Evolutionary conservation across 192 early-diverging fungal genomes (phyloP).

Genomic region (Backusella liffmaniae): DNA sequence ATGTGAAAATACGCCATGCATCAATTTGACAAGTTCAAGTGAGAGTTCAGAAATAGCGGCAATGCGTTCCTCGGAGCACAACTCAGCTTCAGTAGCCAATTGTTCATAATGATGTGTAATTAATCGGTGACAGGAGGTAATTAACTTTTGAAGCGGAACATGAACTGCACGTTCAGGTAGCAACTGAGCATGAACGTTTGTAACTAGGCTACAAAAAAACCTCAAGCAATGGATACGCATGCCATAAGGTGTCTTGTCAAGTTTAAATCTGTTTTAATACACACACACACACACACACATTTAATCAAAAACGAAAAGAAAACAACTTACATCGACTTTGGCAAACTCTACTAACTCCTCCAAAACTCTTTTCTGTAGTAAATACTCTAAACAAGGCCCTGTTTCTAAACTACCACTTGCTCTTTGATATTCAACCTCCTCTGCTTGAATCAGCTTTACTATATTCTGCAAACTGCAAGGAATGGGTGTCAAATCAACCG

Average conservation of each 20-base stretch:
- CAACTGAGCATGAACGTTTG: constrained; percentile 40
- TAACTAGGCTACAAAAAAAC: constrained; percentile 38
- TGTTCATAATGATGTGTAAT: constrained; percentile 39
- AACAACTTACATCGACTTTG: constrained; percentile 40
- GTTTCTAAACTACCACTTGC: constrained; percentile 31
- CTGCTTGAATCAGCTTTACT: constrained; percentile 36
- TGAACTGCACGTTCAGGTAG: constrained; percentile 40
- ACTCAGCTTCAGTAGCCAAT: constrained; percentile 20
- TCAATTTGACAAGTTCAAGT: constrained; percentile 38
- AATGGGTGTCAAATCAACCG: constrained; percentile 37
- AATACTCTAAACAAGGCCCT: constrained; percentile 35
- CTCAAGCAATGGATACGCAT: constrained; percentile 39
- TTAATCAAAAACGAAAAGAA: background rate
- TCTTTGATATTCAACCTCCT: constrained; percentile 36
- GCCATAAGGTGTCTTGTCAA: constrained; percentile 37
- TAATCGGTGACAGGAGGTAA: constrained; percentile 36
- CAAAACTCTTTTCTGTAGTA: constrained; percentile 33
- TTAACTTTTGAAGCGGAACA: constrained; percentile 38
- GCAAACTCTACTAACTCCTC: constrained; percentile 39
- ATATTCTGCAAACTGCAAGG: constrained; percentile 32
- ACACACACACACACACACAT: background rate
- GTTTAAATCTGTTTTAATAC: background rate
- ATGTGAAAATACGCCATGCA: constrained; percentile 39
- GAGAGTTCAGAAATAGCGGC: constrained; percentile 37
- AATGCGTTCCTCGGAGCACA: constrained; percentile 30